Evolutionary conservation across 1,139 yeast species (phyloP).

Genomic region (Candida sp.): DNA sequence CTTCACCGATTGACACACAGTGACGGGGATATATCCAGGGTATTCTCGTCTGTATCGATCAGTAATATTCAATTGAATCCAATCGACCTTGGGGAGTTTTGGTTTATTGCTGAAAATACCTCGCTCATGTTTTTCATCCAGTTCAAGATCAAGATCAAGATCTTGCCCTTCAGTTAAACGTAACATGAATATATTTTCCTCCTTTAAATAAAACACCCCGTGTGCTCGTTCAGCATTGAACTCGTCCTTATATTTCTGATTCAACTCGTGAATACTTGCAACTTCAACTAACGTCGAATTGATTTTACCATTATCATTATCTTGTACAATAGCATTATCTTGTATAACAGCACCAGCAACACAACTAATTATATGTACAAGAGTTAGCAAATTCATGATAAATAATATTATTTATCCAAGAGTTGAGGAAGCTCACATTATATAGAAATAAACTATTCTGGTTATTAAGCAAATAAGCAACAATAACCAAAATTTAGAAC

Average conservation of each 20-base stretch:
- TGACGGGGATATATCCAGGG: slow-evolving; percentile 20
- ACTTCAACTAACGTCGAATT: not conserved
- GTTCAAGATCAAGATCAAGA: not conserved
- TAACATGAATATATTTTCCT: not conserved
- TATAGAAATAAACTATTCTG: not conserved
- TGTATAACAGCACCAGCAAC: not conserved
- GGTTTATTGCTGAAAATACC: not conserved
- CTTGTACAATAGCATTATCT: not conserved
- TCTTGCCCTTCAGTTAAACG: not conserved
- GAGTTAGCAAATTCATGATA: not conserved
- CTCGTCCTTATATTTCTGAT: not conserved
- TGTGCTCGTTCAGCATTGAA: not conserved
- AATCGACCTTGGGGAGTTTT: slow-evolving; percentile 5
- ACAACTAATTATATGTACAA: not conserved
- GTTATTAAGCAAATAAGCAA: not conserved
- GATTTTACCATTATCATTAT: not conserved
- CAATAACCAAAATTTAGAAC: too few species aligned
- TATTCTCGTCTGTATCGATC: slow-evolving; percentile 7
- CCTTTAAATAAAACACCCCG: not conserved
- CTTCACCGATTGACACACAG: slow-evolving; percentile 21
- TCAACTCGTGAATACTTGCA: not conserved
- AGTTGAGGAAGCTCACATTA: too few species aligned
- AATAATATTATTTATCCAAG: too few species aligned
- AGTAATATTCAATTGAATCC: slow-evolving; percentile 14
- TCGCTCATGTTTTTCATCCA: not conserved